phyloP scores from a whole-genome alignment of 345 rosid genomes.

The Eucalyptus albens region DNA sequence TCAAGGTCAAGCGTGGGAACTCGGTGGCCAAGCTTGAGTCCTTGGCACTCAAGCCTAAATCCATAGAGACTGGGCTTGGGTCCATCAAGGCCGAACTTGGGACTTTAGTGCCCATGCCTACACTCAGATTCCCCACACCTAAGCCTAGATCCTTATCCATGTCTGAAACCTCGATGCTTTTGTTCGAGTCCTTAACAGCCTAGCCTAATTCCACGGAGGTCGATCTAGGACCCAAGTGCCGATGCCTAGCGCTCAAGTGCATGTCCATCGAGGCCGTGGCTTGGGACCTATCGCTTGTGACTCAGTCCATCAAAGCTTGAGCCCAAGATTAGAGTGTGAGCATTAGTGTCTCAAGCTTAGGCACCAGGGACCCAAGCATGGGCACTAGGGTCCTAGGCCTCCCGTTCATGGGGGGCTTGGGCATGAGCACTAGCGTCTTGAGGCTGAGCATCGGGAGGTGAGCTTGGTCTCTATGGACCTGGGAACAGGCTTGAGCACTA shows the following conservation, averaged over 20 bases:
- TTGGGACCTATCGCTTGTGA: not conserved
- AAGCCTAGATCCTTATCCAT: not conserved
- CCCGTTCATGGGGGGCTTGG: not conserved
- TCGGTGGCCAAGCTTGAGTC: not conserved
- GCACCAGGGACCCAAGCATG: not conserved
- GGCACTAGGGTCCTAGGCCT: not conserved
- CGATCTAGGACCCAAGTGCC: rapidly evolving
- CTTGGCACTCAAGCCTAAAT: not conserved
- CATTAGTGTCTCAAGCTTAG: not conserved
- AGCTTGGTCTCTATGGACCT: not conserved
- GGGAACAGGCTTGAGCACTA: rapidly evolving
- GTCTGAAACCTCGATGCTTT: not conserved
- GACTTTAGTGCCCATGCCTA: not conserved
- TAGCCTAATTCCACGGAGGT: not conserved
- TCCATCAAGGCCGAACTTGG: not conserved
- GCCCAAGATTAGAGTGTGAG: not conserved
- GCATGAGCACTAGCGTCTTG: not conserved
- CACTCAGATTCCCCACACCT: not conserved
- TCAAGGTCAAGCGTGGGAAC: not conserved
- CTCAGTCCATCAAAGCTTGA: not conserved
- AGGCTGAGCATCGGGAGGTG: too few relatives aligned
- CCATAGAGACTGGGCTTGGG: not conserved
- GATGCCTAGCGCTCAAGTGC: not conserved
- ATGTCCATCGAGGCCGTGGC: rapidly evolving
- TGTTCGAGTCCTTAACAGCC: rapidly evolving